A percentile compares a stretch with the other conserved stretches of the same genome.
Conservation (phyloP, 768 basidiomycete genomes). For the Mrakia frigida region DNA sequence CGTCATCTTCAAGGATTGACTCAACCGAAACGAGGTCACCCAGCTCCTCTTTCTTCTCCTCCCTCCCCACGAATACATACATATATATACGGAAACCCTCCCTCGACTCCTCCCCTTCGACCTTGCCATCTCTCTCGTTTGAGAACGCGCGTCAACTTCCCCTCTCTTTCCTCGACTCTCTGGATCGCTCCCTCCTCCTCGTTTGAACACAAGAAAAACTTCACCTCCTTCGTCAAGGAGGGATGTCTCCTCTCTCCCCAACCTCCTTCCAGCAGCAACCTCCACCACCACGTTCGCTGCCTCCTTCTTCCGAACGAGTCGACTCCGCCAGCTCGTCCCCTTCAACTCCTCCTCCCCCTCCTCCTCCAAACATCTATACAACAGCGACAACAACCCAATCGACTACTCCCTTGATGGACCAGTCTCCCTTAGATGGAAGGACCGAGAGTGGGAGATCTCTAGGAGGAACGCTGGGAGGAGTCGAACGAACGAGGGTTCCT, state of each 20-base stretch:
- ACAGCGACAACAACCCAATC: neutral
- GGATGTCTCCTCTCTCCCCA: neutral
- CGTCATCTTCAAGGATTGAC: too few species aligned
- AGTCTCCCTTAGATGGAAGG: neutral
- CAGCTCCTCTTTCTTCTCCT: too few species aligned
- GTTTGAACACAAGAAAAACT: too few species aligned
- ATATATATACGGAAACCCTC: too few species aligned
- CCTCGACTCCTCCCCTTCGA: too few species aligned
- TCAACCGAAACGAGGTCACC: too few species aligned
- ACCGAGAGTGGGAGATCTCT: neutral
- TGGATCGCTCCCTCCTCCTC: too few species aligned
- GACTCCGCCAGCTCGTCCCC: slow-evolving; percentile 2
- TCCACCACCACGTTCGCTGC: neutral
- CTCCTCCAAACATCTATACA: neutral
- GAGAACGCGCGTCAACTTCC: neutral
- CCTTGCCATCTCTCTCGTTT: neutral
- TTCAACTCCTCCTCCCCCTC: neutral
- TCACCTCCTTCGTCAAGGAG: neutral
- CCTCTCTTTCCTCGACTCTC: too few species aligned
- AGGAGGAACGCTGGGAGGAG: neutral
- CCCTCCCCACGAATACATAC: too few species aligned
- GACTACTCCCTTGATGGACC: neutral
- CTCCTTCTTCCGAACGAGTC: neutral
- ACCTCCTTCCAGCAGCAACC: neutral
- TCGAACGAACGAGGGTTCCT: neutral